Evolutionary conservation across 768 basidiomycete species (phyloP), one percentile per base, ranked within the genome.

Genomic region (Rhodotorula sphaerocarpa): DNA sequence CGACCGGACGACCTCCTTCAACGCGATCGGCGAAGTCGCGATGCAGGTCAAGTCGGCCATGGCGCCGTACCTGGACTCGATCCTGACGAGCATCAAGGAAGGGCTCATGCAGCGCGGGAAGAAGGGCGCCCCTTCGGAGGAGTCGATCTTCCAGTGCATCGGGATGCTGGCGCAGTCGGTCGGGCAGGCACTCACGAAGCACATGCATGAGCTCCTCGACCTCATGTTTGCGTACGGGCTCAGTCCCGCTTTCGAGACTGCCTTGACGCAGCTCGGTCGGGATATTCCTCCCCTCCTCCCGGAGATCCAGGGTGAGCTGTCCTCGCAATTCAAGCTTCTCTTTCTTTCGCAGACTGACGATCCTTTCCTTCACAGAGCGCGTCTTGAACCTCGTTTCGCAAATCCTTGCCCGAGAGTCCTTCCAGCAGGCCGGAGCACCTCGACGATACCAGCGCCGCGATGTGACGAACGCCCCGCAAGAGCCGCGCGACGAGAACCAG

Each of bases 121-220:
- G 42, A 69, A 69, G 50, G 67, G 67, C 28, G 67, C 90, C 3
- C 87, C 88, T 4, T 85, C 86, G 21, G 92, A 96, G 75, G 90
- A 90, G 67, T 87, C 92, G 0, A 90, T 97, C 61, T 97, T 99
- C 73, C 89, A 96, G 79, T 97, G 95, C 75, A 82, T 99, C 62
- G 90, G 90, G 42, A 93, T 96, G 90, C 79, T 99, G 46, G 90
- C 92, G 2, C 83, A 84, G 3, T 89, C 95, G 14, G 91, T 99
- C 36, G 95, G 95, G 1, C 91, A 91, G 4, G 93, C 91, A 75
- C 78, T 99, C 50, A 97, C 95, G 1, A 91, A 93, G 73, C 80
- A 93, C 50, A 80, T 99, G 60, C 95, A 96, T 75, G 95, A 97
- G 72, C 87, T 96, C 69, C 82, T 99, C 36, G 92, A 97, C 74